Percentiles rank a stretch among this genome's conserved stretches.
These are phyloP conservation scores for Mycena sanguinolenta DNA, from an alignment of 768 basidiomycete species.

Conservation along the genomic window DNA sequence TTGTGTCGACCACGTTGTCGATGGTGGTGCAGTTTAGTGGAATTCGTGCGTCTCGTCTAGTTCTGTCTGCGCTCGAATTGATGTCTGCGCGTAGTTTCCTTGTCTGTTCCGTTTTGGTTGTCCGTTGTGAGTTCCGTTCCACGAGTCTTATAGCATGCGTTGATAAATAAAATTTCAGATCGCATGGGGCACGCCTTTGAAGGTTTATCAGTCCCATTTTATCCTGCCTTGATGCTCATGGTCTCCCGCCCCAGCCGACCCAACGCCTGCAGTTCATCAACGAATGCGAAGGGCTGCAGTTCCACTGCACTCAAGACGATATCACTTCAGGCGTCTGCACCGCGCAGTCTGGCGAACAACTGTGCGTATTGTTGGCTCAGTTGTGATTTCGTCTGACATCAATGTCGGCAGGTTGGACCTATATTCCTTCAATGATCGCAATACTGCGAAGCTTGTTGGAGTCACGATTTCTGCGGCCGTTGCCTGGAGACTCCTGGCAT, in stretches of 20 bases:
- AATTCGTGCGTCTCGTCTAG: conserved; percentile 27
- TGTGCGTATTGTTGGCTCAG: conserved; percentile 16
- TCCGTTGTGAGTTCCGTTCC: conserved; percentile 22
- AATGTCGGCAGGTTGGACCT: conserved; percentile 32
- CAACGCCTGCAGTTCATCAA: conserved; percentile 38
- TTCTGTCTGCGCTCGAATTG: background rate
- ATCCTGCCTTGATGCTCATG: background rate
- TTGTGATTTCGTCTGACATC: background rate
- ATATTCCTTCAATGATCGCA: conserved; percentile 35
- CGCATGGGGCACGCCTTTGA: conserved; percentile 37
- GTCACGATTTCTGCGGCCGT: conserved; percentile 25
- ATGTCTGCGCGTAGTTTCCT: conserved; percentile 9
- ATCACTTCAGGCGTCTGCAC: conserved; percentile 33
- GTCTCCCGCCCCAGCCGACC: background rate
- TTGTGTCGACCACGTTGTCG: conserved; percentile 32
- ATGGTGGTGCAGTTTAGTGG: conserved; percentile 35
- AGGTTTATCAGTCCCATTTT: conserved; percentile 3
- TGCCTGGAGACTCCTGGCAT: conserved; percentile 33
- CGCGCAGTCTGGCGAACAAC: conserved; percentile 32
- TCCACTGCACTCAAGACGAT: conserved; percentile 34
- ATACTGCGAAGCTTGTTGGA: conserved; percentile 33
- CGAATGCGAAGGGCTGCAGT: conserved; percentile 36
- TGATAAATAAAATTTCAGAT: conserved; percentile 17
- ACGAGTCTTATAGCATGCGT: background rate
- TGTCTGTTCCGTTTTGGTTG: conserved; percentile 34